Evolutionary conservation across 192 early-diverging fungal genomes (phyloP), one percentile per base, ranked within the genome.

Genomic region (Coemansia sp.): DNA sequence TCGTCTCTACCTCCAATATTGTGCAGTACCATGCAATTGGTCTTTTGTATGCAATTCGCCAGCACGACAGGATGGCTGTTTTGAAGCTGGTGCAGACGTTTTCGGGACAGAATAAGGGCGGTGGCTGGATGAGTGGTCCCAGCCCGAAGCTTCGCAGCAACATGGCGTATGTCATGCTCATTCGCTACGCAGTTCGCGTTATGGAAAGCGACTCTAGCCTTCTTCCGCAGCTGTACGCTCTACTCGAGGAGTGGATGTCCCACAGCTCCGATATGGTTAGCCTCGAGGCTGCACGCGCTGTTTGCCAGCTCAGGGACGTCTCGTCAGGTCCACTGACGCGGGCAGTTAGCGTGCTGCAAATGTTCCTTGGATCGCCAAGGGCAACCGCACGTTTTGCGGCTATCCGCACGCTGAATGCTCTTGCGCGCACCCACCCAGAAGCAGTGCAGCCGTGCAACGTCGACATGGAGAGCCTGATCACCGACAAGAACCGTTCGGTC

Each of bases 261-360:
- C 95, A 98, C 78, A 93, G 94, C 78, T 95, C 90, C 64, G 97
- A 99, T 66, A 97, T 99, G 93, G 96, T 99, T 39, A 93, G 93
- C 60, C 88, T 94, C 63, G 97, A 99, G 79, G 95, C 97, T 16
- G 96, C 96, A 46, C 90, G 94, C 48, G 95, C 97, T 6, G 93
- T 97, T 70, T 98, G 96, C 81, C 90, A 94, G 56, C 87, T 99
- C 62, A 83, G 79, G 31, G 89, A 94, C 58, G 92, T 91, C 7
- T 91, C 88, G 13, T 71, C 72, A 48, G 94, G 93, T 77, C 92
- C 96, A 74, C 80, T 99, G 37, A 90, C 93, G 80, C 89, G 93
- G 6, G 96, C 96, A n/a, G 92, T 99, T 29, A 88, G 89, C 46
- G 92, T 94, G 13, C 75, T 99, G 16, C 96, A 98, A 72, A 84